These are phyloP conservation scores for Triglochin maritima DNA, from an alignment of 106 monocot genomes.

Conservation along the genomic window DNA sequence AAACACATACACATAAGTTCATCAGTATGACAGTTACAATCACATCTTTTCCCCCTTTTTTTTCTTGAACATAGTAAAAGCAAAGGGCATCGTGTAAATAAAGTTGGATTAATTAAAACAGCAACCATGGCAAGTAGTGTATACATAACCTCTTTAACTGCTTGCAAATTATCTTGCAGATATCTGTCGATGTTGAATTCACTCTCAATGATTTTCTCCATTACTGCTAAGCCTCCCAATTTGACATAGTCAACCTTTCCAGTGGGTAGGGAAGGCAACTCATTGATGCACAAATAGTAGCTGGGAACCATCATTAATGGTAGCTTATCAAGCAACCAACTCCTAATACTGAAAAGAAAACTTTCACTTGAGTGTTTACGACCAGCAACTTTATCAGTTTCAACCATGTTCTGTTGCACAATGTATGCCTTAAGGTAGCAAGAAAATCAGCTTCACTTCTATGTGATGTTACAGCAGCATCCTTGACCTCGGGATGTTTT, in stretches of 20 bases:
- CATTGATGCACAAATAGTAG: constrained; percentile 25
- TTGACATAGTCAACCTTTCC: constrained; percentile 76
- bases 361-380: constrained; percentile 7
- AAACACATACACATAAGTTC: no score
- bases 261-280: constrained; percentile 41
- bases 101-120: background rate
- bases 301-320: constrained; percentile 59
- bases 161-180: constrained; percentile 31
- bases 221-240: constrained; percentile 28
- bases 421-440: constrained; percentile 49
- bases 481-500: constrained; percentile 57
- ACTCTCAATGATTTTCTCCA: constrained; percentile 1
- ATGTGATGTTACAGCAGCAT: constrained; percentile 55
- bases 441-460: constrained; percentile 5
- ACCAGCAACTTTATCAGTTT: constrained; percentile 4
- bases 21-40: no score
- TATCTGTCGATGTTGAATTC: constrained; percentile 4
- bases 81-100: no score
- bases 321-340: constrained; percentile 56
- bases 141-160: constrained; percentile 49
- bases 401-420: constrained; percentile 19
- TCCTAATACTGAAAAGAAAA: constrained; percentile 35
- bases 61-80: no score
- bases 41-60: no score
- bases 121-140: background rate